Conservation (phyloP, 352 stramenopile genomes). For the Phytophthora sansomeana region DNA sequence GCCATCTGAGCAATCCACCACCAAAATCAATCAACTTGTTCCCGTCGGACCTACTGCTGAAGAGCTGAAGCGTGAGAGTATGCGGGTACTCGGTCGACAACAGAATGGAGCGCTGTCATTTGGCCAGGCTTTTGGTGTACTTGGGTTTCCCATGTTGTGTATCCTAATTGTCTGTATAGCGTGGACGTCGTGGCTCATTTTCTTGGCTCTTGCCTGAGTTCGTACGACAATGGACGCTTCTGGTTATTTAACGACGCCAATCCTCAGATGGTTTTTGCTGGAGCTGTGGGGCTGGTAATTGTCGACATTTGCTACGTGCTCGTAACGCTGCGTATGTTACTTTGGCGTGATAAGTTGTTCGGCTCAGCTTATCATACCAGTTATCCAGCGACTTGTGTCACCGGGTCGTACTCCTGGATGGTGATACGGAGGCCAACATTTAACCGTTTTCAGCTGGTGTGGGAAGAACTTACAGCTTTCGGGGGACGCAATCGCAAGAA, state of each 20-base stretch:
- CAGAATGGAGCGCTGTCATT: slow-evolving; percentile 12
- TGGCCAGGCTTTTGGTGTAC: slow-evolving; percentile 10
- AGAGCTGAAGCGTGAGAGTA: slow-evolving; percentile 17
- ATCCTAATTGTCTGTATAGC: slow-evolving; percentile 25
- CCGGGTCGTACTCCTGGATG: slow-evolving; percentile 8
- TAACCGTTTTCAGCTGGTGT: slow-evolving; percentile 4
- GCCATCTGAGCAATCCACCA: background rate
- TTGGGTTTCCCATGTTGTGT: slow-evolving; percentile 26
- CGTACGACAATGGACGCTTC: slow-evolving; percentile 56
- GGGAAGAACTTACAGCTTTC: slow-evolving; percentile 36
- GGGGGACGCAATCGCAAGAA: slow-evolving; percentile 48
- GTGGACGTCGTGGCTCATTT: slow-evolving; percentile 48
- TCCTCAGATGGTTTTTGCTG: slow-evolving; percentile 2
- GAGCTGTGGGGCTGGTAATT: slow-evolving; percentile 32
- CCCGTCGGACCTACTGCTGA: slow-evolving; percentile 7
- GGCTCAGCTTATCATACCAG: slow-evolving; percentile 18
- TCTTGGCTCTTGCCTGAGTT: slow-evolving; percentile 43
- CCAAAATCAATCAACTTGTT: slow-evolving; percentile 9
- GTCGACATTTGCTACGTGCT: slow-evolving; percentile 39
- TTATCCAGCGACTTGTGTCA: background rate
- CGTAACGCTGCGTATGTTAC: slow-evolving; percentile 35
- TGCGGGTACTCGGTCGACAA: slow-evolving; percentile 1
- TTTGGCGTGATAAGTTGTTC: slow-evolving; percentile 29
- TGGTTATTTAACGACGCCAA: slow-evolving; percentile 43
- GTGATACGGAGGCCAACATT: background rate